These are phyloP conservation scores for Scheffersomyces lignicola DNA, from an alignment of 1,139 yeast genomes.

Conservation along the genomic window DNA sequence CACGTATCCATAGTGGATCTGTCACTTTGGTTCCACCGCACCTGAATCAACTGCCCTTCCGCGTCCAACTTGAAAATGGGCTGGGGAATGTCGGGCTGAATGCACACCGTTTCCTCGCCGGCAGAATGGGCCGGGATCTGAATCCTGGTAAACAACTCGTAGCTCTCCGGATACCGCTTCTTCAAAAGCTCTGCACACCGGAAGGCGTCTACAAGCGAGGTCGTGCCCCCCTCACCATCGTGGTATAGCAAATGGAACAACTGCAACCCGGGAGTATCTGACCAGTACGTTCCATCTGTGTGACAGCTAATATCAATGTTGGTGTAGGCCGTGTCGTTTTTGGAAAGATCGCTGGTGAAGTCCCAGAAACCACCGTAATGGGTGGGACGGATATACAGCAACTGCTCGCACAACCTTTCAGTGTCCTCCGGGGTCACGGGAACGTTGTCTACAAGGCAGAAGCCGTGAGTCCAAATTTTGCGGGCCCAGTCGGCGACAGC, in stretches of 20 bases:
- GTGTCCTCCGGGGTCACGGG: conserved; percentile 67
- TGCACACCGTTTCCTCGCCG: conserved; percentile 69
- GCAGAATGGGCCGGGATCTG: conserved; percentile 77
- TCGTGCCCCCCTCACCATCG: conserved; percentile 73
- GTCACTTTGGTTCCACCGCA: conserved; percentile 77
- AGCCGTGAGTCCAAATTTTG: conserved; percentile 62
- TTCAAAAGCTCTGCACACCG: conserved; percentile 56
- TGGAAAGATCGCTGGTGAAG: conserved; percentile 69
- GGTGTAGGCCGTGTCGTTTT: conserved; percentile 76
- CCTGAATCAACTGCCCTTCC: conserved; percentile 58
- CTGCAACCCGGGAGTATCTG: conserved; percentile 75
- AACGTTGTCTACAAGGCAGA: conserved; percentile 61
- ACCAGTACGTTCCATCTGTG: conserved; percentile 81
- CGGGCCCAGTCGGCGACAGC: conserved; percentile 61
- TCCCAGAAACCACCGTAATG: conserved; percentile 87
- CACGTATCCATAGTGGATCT: conserved; percentile 65
- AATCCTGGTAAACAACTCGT: conserved; percentile 49
- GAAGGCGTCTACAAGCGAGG: conserved; percentile 71
- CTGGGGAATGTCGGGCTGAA: conserved; percentile 59
- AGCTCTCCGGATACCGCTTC: conserved; percentile 53
- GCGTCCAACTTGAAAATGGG: conserved; percentile 63
- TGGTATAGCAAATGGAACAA: conserved; percentile 66
- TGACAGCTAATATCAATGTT: conserved; percentile 67
- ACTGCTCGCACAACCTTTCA: conserved; percentile 55
- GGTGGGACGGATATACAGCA: conserved; percentile 67